Conservation (phyloP, 2,329 filamentous ascomycete genomes). For the Didymella glomerata region DNA sequence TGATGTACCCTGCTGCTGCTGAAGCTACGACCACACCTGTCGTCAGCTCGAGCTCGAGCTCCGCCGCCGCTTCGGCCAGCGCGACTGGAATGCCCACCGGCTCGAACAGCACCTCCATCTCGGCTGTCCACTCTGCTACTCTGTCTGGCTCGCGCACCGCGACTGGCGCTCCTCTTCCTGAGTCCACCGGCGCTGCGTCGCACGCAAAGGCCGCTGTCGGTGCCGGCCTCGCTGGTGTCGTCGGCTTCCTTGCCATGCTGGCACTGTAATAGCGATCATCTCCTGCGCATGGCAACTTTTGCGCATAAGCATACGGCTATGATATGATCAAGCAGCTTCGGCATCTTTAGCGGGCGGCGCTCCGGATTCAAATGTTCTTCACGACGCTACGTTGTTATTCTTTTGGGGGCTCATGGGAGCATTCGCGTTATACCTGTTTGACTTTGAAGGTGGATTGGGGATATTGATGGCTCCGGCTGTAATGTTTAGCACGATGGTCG, state of each 20-base stretch:
- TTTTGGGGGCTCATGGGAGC: slow-evolving; percentile 27
- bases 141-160: slow-evolving; percentile 26
- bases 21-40: slow-evolving; percentile 32
- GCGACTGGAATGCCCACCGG: slow-evolving; percentile 21
- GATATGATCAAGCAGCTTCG: slow-evolving; percentile 13
- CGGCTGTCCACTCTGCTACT: slow-evolving; percentile 36
- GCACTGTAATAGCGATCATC: slow-evolving; percentile 47
- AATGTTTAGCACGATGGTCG: slow-evolving; percentile 28
- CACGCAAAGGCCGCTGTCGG: slow-evolving; percentile 51
- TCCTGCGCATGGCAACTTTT: slow-evolving; percentile 1
- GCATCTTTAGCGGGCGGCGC: slow-evolving; percentile 36
- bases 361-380: slow-evolving; percentile 39
- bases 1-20: slow-evolving; percentile 42
- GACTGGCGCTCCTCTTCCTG: slow-evolving; percentile 27
- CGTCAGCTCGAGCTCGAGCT: slow-evolving; percentile 27
- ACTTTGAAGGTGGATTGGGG: slow-evolving; percentile 16
- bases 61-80: slow-evolving; percentile 25
- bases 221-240: slow-evolving; percentile 51
- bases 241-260: slow-evolving; percentile 55
- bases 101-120: slow-evolving; percentile 32
- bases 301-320: slow-evolving; percentile 11
- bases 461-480: slow-evolving; percentile 28
- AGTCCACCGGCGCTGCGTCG: slow-evolving; percentile 41
- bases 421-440: slow-evolving; percentile 24
- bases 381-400: slow-evolving; percentile 48